Base-by-base conservation (phyloP, 2,329 filamentous ascomycete genomes). In the Trichoderma koningii region DNA sequence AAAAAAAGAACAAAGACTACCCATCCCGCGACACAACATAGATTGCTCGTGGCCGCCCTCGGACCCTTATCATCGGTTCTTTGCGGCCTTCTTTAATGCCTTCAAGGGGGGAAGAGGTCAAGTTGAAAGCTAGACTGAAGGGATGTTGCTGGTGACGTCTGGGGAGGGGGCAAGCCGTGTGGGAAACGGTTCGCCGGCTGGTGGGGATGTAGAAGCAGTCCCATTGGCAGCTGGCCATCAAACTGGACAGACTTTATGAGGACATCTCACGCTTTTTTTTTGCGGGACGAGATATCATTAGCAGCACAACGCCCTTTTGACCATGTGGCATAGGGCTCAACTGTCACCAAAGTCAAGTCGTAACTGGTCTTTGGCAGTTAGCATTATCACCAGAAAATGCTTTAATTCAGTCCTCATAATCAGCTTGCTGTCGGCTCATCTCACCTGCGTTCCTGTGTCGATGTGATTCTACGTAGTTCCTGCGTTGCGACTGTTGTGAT, bases 11-110 rank as follows among this genome's bases (percentile, higher is more conserved):
- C 65, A 65, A 75, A 76, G 75, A 78, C 71, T 74, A 73, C 69
- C 73, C 71, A 76, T 75, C 71, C 73, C 75, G 72, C 76, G 73
- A 77, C 74, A 73, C 57, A 62, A 51, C 69, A 78, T 78, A 78
- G 76, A 79, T 78, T 79, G 77, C 72, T 74, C 64, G 72, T 70
- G 73, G 71, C 68, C 68, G 66, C 67, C 66, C 42, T 56, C 17
- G 62, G 62, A 56, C 63, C 61, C 60, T 62, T 52, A 59, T 48
- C 5, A 48, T 26, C 61, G 61, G 62, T 62, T 52, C 42, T 5
- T 14, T 21, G 55, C 38, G 67, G 67, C 67, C 68, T 69, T 66
- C 69, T 69, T 69, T 76, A 75, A 75, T 76, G 68, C 70, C 70
- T 71, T 70, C 64, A 42, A 70, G 69, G 69, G 70, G 69, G 68